A percentile compares a stretch with the other conserved stretches of the same genome.
Conservation (phyloP, 306 rosid genomes). For the Urtica urens region DNA sequence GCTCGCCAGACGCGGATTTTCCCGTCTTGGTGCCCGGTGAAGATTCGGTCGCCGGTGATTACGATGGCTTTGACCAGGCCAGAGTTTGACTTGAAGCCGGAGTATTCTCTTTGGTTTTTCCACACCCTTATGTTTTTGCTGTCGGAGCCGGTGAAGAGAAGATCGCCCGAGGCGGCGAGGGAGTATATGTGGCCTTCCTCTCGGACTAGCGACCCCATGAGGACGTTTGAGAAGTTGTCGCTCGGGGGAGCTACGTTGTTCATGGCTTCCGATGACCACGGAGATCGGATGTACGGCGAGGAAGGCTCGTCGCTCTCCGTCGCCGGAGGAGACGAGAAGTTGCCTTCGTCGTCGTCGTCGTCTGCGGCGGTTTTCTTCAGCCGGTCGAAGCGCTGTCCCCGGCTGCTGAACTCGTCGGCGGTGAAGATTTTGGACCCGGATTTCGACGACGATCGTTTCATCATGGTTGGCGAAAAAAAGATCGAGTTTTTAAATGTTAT, state of each 20-base stretch:
- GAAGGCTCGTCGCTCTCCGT: conserved; percentile 5
- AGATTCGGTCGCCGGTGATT: conserved; percentile 33
- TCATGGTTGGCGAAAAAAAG: not conserved
- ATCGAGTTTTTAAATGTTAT: not conserved
- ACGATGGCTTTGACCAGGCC: conserved; percentile 81
- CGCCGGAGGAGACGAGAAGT: not conserved
- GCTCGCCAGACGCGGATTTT: conserved; percentile 70
- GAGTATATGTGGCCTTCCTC: conserved; percentile 94
- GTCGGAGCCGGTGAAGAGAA: conserved; percentile 76
- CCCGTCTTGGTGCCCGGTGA: conserved; percentile 91
- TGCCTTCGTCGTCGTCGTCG: not conserved
- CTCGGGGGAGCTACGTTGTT: not conserved
- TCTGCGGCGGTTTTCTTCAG: conserved; percentile 12
- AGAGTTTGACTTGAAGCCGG: conserved; percentile 58
- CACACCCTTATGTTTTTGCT: conserved; percentile 89
- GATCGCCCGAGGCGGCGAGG: conserved; percentile 53
- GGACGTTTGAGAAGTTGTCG: conserved; percentile 17
- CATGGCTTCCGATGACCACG: conserved; percentile 57
- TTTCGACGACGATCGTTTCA: conserved; percentile 35
- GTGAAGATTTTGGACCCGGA: conserved; percentile 22
- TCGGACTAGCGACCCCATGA: conserved; percentile 66
- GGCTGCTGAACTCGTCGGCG: conserved; percentile 22
- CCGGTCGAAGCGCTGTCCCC: conserved; percentile 23
- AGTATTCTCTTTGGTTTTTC: conserved; percentile 63
- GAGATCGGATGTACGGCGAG: conserved; percentile 32